Conservation (phyloP, 2,329 filamentous ascomycete species). For the Stemphylium beticola region DNA sequence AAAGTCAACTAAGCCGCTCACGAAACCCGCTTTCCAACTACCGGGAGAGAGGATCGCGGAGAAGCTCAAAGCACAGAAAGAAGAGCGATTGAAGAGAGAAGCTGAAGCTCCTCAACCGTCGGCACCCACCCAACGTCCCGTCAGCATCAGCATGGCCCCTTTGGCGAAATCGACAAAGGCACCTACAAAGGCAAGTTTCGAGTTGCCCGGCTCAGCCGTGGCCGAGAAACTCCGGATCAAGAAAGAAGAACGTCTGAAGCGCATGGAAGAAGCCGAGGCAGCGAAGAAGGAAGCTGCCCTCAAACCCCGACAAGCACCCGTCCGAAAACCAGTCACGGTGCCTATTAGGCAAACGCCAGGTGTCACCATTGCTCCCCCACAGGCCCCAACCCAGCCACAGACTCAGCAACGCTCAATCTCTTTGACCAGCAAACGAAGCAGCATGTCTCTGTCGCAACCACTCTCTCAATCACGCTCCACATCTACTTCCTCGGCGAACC, state of each 20-base stretch:
- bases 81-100: constrained; percentile 44
- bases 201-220: constrained; percentile 61
- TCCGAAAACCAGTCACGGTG: constrained; percentile 56
- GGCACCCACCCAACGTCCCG: constrained; percentile 13
- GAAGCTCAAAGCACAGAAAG: constrained; percentile 41
- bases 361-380: constrained; percentile 22
- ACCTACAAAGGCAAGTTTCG: constrained; percentile 58
- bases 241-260: constrained; percentile 44
- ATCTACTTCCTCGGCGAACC: constrained; percentile 32
- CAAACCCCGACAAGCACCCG: constrained; percentile 40
- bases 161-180: constrained; percentile 58
- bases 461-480: constrained; percentile 27
- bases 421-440: constrained; percentile 30
- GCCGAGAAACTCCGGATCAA: constrained; percentile 44
- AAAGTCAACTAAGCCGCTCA: constrained; percentile 59
- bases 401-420: constrained; percentile 21
- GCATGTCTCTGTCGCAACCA: constrained; percentile 26
- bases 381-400: constrained; percentile 8
- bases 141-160: constrained; percentile 36
- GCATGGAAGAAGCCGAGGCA: constrained; percentile 41
- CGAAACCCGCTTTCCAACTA: constrained; percentile 58
- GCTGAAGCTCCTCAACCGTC: constrained; percentile 16
- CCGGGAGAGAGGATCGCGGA: constrained; percentile 59
- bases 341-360: constrained; percentile 50
- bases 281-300: constrained; percentile 47